A percentile compares a stretch with the other conserved stretches of the same genome.
phyloP scores from a whole-genome alignment of 495 filamentous ascomycete species.

The Podospora pseudocomata region DNA sequence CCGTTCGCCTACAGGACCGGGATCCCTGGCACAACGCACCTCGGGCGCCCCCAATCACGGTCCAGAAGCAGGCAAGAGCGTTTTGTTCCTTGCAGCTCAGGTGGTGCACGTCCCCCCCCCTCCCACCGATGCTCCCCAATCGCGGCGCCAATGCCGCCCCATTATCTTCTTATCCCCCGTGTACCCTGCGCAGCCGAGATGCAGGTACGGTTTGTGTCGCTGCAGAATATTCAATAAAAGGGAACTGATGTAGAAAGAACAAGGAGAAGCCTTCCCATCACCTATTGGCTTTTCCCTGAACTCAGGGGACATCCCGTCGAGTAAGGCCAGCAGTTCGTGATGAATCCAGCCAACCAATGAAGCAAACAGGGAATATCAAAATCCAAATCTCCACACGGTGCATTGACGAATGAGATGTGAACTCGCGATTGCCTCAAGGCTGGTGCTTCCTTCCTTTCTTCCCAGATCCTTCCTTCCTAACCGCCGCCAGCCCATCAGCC shows the following conservation, averaged over 20 bases:
- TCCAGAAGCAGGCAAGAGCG: conserved; percentile 4
- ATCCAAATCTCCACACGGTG: background rate
- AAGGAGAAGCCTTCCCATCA: too few species aligned
- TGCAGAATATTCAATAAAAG: background rate
- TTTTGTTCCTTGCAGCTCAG: conserved; percentile 4
- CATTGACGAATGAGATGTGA: background rate
- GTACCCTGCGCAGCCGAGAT: conserved; percentile 3
- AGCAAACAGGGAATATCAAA: background rate
- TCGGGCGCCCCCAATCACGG: background rate
- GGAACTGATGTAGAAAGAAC: background rate
- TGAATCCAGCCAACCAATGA: background rate
- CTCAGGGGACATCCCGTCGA: background rate
- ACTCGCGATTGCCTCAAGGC: background rate
- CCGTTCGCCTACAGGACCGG: background rate
- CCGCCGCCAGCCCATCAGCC: background rate
- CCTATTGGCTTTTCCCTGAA: background rate
- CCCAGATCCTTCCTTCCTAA: background rate
- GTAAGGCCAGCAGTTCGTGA: background rate
- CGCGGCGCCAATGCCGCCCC: background rate
- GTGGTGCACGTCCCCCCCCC: conserved; percentile 1
- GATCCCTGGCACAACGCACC: background rate
- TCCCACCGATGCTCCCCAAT: background rate
- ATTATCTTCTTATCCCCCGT: conserved; percentile 3
- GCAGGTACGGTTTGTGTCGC: background rate
- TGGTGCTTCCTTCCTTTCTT: background rate